Base-by-base conservation (phyloP, 805 yeast species). In the Kazachstania viticola region DNA sequence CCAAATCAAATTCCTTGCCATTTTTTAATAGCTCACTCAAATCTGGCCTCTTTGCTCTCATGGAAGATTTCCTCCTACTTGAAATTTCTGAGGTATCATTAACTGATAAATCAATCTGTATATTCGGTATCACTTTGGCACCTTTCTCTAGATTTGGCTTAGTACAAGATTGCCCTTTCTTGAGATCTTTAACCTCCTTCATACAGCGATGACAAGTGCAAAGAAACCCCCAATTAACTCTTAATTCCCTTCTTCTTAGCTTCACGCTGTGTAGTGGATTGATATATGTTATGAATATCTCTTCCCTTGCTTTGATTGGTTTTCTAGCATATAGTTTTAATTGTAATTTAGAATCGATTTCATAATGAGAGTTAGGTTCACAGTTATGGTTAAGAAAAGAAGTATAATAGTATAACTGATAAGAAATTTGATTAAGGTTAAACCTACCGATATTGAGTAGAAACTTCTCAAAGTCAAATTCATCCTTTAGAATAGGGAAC, bases 381-480 rank as follows among this genome's bases (percentile, higher is more conserved):
- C 94, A 83, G 44, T 64, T 65, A 49, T 83, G 94, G 47, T 82
- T 82, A 45, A 82, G 58, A 47, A 79, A 80, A 0, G 91, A 73
- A 38, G 78, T 79, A 7, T 65, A 48, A 38, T 73, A 61, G 49
- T 64, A 82, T 13, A 80, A 46, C 30, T 73, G 69, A 2, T 79
- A 74, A 33, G 75, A 76, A 31, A 77, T 60, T 45, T 80, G 79
- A 55, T 82, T 82, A 44, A 82, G 69, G 54, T 80, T 79, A 48
- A 74, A 79, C 37, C 75, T 69, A 2, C 94, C 94, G 44, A 82
- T 54, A 55, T 72, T 71, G 35, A 54, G 58, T 51, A 79, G 51
- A 46, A 64, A 83, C 37, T 70, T 74, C 21, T 73, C 71, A 41
- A 68, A 72, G 12, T 64, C 46, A 28, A 64, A 47, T 29, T 28